These are phyloP conservation scores for Clarkia xantiana DNA, from an alignment of 345 rosid species.

Conservation along the genomic window DNA sequence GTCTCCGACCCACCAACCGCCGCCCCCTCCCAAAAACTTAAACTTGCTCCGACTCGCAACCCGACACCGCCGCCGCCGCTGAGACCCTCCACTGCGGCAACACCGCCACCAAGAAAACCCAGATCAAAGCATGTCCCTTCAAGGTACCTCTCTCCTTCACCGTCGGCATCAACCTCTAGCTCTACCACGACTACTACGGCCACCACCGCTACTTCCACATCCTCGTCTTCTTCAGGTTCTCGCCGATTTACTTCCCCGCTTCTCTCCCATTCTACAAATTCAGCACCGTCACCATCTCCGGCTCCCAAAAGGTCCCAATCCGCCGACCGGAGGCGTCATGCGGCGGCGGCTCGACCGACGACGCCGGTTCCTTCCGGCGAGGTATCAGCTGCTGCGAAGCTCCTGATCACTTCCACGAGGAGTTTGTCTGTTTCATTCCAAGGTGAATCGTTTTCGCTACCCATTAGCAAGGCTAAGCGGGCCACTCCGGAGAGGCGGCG, in stretches of 20 bases:
- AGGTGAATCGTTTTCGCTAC: conserved; percentile 81
- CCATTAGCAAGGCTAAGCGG: conserved; percentile 65
- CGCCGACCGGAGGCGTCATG: conserved; percentile 48
- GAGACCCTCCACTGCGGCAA: background rate
- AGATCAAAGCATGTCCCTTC: conserved; percentile 73
- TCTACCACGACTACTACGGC: background rate
- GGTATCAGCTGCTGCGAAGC: conserved; percentile 45
- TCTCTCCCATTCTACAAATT: conserved; percentile 15
- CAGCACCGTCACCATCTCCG: conserved; percentile 21
- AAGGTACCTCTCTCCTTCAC: conserved; percentile 74
- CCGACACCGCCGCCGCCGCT: background rate
- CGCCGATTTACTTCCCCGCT: conserved; percentile 3
- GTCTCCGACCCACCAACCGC: conserved; percentile 6
- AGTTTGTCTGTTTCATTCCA: conserved; percentile 91
- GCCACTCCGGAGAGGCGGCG: conserved; percentile 48
- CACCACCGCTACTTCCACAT: conserved; percentile 12
- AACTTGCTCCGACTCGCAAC: background rate
- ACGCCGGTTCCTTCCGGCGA: conserved; percentile 21
- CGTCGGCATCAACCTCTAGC: conserved; percentile 23
- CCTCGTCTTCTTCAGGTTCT: conserved; percentile 23
- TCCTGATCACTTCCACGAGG: conserved; percentile 71
- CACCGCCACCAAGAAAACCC: conserved; percentile 25
- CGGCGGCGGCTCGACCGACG: conserved; percentile 8
- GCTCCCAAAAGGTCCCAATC: conserved; percentile 68
- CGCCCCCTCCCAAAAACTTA: background rate